Evolutionary conservation across 805 yeast species (phyloP).

Genomic region (Starmerella apis): DNA sequence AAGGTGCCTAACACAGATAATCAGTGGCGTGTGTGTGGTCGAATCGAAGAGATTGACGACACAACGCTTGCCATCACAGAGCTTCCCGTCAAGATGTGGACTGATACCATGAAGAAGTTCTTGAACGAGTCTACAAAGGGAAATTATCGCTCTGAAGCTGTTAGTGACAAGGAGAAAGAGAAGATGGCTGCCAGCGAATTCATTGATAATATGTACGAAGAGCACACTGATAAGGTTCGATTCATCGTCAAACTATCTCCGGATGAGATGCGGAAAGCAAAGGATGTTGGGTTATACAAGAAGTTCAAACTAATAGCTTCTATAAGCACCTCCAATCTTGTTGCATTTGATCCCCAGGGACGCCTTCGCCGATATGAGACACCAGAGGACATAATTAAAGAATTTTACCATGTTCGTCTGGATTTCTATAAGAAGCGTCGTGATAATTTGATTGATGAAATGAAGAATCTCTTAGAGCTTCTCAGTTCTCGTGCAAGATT

Average conservation of each 20-base stretch:
- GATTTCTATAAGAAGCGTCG: constrained; percentile 88
- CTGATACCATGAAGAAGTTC: constrained; percentile 76
- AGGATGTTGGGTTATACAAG: constrained; percentile 66
- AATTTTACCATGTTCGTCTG: constrained; percentile 74
- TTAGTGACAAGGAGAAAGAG: constrained; percentile 33
- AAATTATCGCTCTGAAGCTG: constrained; percentile 38
- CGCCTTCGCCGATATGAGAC: constrained; percentile 71
- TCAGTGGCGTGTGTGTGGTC: constrained; percentile 67
- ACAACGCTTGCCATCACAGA: constrained; percentile 82
- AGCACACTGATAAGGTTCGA: constrained; percentile 64
- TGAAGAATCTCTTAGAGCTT: constrained; percentile 65
- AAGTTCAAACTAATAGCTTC: constrained; percentile 67
- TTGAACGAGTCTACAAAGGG: constrained; percentile 51
- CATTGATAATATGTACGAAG: constrained; percentile 93
- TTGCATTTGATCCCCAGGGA: constrained; percentile 85
- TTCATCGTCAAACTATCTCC: constrained; percentile 64
- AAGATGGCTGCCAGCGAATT: constrained; percentile 43
- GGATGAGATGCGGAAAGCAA: constrained; percentile 76
- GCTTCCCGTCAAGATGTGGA: constrained; percentile 88
- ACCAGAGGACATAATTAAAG: constrained; percentile 67
- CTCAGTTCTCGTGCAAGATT: constrained; percentile 79
- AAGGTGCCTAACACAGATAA: constrained; percentile 42
- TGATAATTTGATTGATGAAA: constrained; percentile 57
- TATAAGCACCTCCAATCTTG: constrained; percentile 75
- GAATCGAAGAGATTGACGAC: constrained; percentile 68